A percentile compares a stretch with the other conserved stretches of the same genome.
phyloP scores from a whole-genome alignment of 2,329 filamentous ascomycete genomes.

The Pseudofabraea citricarpa region DNA sequence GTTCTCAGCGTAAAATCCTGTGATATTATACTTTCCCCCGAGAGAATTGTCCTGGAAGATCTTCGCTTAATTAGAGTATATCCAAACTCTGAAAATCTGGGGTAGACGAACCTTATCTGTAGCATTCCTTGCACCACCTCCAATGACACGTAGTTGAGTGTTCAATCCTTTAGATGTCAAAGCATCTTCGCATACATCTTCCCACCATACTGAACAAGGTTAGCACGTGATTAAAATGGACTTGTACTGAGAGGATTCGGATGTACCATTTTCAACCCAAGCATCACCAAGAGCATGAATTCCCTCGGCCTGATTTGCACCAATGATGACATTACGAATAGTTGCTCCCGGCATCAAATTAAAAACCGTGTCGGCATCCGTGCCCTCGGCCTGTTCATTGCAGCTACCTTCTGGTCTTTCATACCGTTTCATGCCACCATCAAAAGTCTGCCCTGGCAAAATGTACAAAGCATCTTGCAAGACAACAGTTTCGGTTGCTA shows the following conservation, averaged over 20 bases:
- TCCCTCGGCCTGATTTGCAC: constrained; percentile 39
- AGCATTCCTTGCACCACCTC: constrained; percentile 42
- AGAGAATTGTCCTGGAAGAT: constrained; percentile 46
- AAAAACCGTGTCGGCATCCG: constrained; percentile 36
- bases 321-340: constrained; percentile 42
- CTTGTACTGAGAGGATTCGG: no score
- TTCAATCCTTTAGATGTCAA: constrained; percentile 31
- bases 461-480: constrained; percentile 27
- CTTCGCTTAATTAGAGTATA: no score
- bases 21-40: constrained; percentile 35
- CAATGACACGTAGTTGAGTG: constrained; percentile 33
- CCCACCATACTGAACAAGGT: constrained; percentile 42
- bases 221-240: no score
- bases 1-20: constrained; percentile 25
- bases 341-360: constrained; percentile 36
- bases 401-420: constrained; percentile 37
- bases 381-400: constrained; percentile 38
- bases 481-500: constrained; percentile 24
- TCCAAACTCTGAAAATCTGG: no score
- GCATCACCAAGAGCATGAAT: constrained; percentile 39
- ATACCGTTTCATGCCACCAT: constrained; percentile 31
- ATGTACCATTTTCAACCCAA: no score
- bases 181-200: constrained; percentile 42
- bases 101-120: constrained; percentile 40
- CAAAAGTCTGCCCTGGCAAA: constrained; percentile 28